Evolutionary conservation across 257 asterid species (phyloP), one percentile per base, ranked within the genome.

Genomic region (Plectranthus barbatus): DNA sequence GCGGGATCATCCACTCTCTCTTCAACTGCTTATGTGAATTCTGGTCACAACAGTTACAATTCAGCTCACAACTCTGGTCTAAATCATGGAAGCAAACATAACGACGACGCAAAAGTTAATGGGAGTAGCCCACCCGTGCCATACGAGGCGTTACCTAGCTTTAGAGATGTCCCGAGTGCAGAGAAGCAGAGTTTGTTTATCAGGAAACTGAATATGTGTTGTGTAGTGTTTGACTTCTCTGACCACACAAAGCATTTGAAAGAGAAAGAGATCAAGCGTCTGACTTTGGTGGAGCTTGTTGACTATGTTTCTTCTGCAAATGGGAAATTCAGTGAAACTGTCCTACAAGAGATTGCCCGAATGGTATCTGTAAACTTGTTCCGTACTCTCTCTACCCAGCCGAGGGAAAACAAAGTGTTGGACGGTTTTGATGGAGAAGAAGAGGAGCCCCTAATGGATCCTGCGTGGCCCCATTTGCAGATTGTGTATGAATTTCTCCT

Each of bases 381-480:
- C 77, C 80, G 94, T 26, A 69, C 84, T 4, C 80, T 82, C 34
- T 64, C 84, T 34, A 72, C 92, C 6, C 91, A 82, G 72, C 78
- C 90, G 40, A 83, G 86, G 24, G 96, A 88, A 63, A 85, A 86
- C 67, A 88, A 81, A 68, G 75, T 79, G 24, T 55, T 85, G 18
- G 88, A 84, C 73, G 86, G 80, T 47, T 81, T 86, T 59, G 98
- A 91, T 71, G 53, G 83, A 80, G 98, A 91, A 51, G 98, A 91
- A 71, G 98, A 91, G 49, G 96, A 91, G 74, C 95, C 91, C 6
- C 64, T 82, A 57, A 85, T 91, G 95, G 95, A 91, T 62, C 90
- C 95, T 9, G 80, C 90, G 0, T 88, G 98, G 96, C 86, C 98
- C 50, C 98, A 91, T 70, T 76, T 91, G 80, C 98, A 91, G 68